Evolutionary conservation across 176 grass and related monocot species (phyloP), one percentile per base, ranked within the genome.

Genomic region (Carex myosuroides): DNA sequence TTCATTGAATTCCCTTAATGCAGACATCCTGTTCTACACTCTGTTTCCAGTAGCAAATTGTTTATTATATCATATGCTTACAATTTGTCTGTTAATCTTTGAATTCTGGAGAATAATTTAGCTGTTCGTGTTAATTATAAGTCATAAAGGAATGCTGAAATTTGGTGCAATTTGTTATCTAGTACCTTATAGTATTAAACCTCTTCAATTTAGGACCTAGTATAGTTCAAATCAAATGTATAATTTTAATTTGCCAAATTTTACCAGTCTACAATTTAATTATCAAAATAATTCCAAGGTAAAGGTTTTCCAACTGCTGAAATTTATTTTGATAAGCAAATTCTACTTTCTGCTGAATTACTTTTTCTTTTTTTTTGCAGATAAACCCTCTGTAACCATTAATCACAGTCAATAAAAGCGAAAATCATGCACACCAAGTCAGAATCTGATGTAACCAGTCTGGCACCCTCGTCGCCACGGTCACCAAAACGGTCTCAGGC

Each of bases 391-490:
- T 77, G 8, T 7, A 33, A 3, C 21, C 46, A 56, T 56, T 30
- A 33, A 77, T 55, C 73, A 55, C 24, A 56, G 24, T 17, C 22
- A 55, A 46, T 5, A 60, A 48, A 55, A n/a, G 0, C 17, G 17
- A 82, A 79, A 84, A 98, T 92, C 86, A 91, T 93, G 93, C 97
- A 95, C 64, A 59, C 81, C 64, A 99, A 99, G 83, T 99, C 93
- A 82, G 97, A 99, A 60, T 99, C 93, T 30, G 97, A 99, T 53
- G 81, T 96, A 35, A 99, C 97, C 65, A 99, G 97, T 87, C 87
- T 99, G 80, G 93, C 97, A 20, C 87, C 91, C n/a, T 96, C 97
- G 10, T 99, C 97, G 42, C 93, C 91, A 30, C 89, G 97, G 54
- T 99, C 97, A 46, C 97, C 93, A 5, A 99, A 94, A 89, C 82